These are phyloP conservation scores for Hemileccinum impolitum DNA, from an alignment of 768 basidiomycete genomes.

Conservation along the genomic window DNA sequence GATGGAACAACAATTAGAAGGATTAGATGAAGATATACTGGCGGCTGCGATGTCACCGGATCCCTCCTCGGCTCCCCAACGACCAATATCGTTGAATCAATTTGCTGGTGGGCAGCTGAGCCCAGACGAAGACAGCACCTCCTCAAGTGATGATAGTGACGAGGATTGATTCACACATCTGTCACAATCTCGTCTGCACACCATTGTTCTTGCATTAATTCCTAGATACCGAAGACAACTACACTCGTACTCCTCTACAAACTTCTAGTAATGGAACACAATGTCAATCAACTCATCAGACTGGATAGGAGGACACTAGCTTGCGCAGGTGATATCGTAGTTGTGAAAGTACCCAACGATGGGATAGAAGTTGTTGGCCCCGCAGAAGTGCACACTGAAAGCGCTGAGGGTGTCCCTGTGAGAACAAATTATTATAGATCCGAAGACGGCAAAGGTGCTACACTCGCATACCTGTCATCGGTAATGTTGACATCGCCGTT, in stretches of 20 bases:
- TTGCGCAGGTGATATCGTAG: conserved; percentile 23
- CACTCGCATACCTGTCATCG: neutral
- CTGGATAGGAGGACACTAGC: conserved; percentile 33
- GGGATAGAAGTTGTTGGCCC: conserved; percentile 11
- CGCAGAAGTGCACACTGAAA: conserved; percentile 23
- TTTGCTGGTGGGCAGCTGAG: conserved; percentile 42
- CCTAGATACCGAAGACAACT: conserved; percentile 2
- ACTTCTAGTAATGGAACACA: neutral
- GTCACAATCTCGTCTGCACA: conserved; percentile 3
- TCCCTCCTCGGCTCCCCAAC: conserved; percentile 25
- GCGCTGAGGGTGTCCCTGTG: conserved; percentile 17
- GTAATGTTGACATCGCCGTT: neutral
- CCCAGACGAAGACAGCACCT: conserved; percentile 47
- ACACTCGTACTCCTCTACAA: conserved; percentile 4
- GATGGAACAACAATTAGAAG: conserved; percentile 36
- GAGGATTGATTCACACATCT: conserved; percentile 36
- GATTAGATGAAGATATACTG: conserved; percentile 50
- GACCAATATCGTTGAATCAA: conserved; percentile 50
- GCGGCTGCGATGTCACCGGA: conserved; percentile 40
- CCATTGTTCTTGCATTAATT: conserved; percentile 4
- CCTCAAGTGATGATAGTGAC: conserved; percentile 54
- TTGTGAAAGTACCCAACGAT: conserved; percentile 6
- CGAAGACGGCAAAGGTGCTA: neutral
- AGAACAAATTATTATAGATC: neutral
- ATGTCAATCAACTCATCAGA: conserved; percentile 15